phyloP scores from a whole-genome alignment of 2,329 filamentous ascomycete genomes.

The Dactylonectria estremocensis region DNA sequence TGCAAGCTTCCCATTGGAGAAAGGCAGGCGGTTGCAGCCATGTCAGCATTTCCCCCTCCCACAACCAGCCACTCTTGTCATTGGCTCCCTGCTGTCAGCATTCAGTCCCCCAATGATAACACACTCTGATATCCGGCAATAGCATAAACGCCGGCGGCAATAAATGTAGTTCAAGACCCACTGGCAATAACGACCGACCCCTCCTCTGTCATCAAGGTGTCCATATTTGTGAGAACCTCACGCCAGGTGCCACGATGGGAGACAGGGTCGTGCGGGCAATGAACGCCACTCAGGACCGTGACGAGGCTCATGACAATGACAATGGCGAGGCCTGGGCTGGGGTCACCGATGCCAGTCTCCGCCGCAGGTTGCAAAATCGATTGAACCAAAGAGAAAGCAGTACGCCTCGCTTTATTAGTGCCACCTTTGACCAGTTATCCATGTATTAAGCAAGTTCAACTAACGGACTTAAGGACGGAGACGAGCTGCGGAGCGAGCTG shows the following conservation, averaged over 20 bases:
- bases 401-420: not conserved
- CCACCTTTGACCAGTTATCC: not conserved
- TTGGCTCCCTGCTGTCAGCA: slow-evolving; percentile 1
- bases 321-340: not conserved
- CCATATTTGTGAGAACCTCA: not conserved
- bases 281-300: not conserved
- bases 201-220: not conserved
- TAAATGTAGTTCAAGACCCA: not conserved
- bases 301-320: not conserved
- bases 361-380: not conserved
- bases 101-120: not conserved
- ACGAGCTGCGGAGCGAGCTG: not conserved
- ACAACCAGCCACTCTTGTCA: not conserved
- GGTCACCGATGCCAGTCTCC: not conserved
- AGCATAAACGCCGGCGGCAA: not conserved
- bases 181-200: not conserved
- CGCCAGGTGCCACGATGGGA: not conserved
- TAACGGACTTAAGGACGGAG: not conserved
- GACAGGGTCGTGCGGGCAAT: not conserved
- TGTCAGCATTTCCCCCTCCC: not conserved
- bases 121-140: not conserved
- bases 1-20: not conserved
- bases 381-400: slow-evolving; percentile 2
- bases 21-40: not conserved
- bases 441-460: not conserved